phyloP scores from a whole-genome alignment of 257 asterid species.

The Jaltomata sinuosa region DNA sequence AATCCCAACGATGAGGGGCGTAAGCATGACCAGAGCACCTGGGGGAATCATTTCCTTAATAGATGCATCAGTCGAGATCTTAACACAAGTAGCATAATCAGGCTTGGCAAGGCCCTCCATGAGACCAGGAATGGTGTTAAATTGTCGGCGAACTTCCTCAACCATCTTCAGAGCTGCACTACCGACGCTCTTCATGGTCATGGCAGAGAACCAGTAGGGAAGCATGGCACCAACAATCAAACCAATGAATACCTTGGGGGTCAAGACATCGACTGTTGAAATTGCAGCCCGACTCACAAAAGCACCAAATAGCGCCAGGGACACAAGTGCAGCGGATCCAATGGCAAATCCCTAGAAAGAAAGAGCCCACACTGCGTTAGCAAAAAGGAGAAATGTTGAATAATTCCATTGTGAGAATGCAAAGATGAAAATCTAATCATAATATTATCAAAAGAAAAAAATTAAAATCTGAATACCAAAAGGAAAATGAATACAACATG shows the following conservation, averaged over 20 bases:
- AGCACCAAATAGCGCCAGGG: constrained; percentile 86
- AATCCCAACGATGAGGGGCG: constrained; percentile 73
- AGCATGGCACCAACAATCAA: constrained; percentile 87
- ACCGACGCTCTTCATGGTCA: constrained; percentile 96
- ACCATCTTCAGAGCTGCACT: constrained; percentile 91
- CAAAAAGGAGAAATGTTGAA: neutral
- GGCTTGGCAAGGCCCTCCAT: constrained; percentile 78
- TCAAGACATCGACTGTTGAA: constrained; percentile 64
- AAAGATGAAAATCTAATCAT: neutral
- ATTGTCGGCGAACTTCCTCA: constrained; percentile 84
- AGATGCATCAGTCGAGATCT: constrained; percentile 85
- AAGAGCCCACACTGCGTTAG: neutral
- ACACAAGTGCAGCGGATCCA: constrained; percentile 89
- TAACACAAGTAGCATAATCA: constrained; percentile 80
- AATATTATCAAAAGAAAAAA: neutral
- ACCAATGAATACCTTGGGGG: constrained; percentile 82
- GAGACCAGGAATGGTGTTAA: constrained; percentile 72
- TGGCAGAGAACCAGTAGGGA: constrained; percentile 93
- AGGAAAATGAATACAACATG: neutral
- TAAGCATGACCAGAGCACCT: constrained; percentile 91
- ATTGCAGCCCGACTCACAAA: constrained; percentile 82
- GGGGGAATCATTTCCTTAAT: constrained; percentile 91
- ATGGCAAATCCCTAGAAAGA: constrained; percentile 69
- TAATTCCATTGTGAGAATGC: neutral
- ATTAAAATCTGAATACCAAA: too few species aligned